Base-by-base conservation (phyloP, 371 early-diverging fungal genomes). In the Smittium culicis region DNA sequence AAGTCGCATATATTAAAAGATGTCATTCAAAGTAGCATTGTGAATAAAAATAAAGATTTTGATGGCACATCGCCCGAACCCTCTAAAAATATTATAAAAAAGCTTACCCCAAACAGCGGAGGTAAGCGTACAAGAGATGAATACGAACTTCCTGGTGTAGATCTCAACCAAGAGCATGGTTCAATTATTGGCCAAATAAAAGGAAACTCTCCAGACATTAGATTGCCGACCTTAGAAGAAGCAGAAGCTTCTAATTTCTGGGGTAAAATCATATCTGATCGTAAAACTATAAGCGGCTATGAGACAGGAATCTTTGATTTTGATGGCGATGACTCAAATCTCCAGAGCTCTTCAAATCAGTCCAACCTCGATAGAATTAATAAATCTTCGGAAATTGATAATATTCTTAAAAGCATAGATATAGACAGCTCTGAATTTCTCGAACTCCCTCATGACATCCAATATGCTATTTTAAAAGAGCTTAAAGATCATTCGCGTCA, bases 391-490 rank as follows among this genome's bases (percentile, higher is more conserved):
- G 62, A 62, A 29, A 27, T 62, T 64, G 65, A 64, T 35, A 24
- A 29, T 25, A 1, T 64, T 34, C n/a, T 17, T 29, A 17, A 64
- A 27, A 79, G 80, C 14, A 61, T 90, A 1, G 83, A 92, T 68
- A 82, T 91, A 28, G 89, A 95, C 65, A 89, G 91, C 0, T 84
- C 83, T 1, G 80, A 76, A 1, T 95, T 96, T 74, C 70, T 80
- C 34, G 72, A 82, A 0, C 76, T 96, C n/a, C 89, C 96, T 0
- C 72, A 87, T 0, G 93, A 92, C 68, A 75, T 87, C 20, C 94
- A 94, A 73, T 90, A 92, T 74, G 94, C 94, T 73, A 80, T 98
- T 29, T 81, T 98, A 25, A 82, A 87, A 34, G 93, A 91, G 28
- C 74, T 93, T n/a, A 93, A 88, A 66, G 73, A 81, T 17, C 83